Base-by-base conservation (phyloP, 2,329 filamentous ascomycete species). In the Ophiostoma himal-ulmi region DNA sequence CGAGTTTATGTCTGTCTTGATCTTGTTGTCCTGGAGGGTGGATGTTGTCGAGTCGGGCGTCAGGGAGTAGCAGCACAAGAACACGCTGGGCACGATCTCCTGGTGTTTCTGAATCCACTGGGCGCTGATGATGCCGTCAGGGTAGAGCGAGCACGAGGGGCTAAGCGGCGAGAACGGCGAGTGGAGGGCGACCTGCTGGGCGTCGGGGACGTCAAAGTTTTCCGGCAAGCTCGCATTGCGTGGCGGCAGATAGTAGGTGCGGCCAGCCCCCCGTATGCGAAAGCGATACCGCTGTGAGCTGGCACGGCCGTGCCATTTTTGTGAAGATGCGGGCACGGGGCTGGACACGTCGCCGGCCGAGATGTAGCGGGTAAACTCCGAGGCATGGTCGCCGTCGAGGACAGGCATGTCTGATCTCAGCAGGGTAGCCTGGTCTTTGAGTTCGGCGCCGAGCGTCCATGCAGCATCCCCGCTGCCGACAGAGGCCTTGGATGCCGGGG, bases 101-200 rank as follows among this genome's bases (percentile, higher is more conserved):
- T 97, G 94, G 78, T 98, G 94, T 78, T 98, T 99, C 72, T 87
- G 86, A 70, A 96, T 83, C 94, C 94, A 99, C 72, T 87, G 81
- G 26, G 89, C 85, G 72, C 93, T 88, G 78, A 97, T 88, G 71
- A 97, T 82, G 5, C 94, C 95, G 80, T 98, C 95, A 8, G 94
- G 94, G 77, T 95, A 98, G 2, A 96, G 85, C 2, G 88, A 83
- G 8, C 94, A 97, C 8, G 85, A 86, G 3, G 94, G 93, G 54
- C 91, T 95, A 39, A 98, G 84, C 0, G 94, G 95, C 2, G 95
- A 98, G 74, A 97, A 88, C 1, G 94, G 92, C 14, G 95, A 98
- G 79, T 98, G 94, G 5, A 97, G 82, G n/a, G 88, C 82, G 71
- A 84, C 81, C 22, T 83, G 80, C 34, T 82, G 78, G 20, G 20